Conservation (phyloP, 2,329 filamentous ascomycete genomes). For the Alternaria sp. region DNA sequence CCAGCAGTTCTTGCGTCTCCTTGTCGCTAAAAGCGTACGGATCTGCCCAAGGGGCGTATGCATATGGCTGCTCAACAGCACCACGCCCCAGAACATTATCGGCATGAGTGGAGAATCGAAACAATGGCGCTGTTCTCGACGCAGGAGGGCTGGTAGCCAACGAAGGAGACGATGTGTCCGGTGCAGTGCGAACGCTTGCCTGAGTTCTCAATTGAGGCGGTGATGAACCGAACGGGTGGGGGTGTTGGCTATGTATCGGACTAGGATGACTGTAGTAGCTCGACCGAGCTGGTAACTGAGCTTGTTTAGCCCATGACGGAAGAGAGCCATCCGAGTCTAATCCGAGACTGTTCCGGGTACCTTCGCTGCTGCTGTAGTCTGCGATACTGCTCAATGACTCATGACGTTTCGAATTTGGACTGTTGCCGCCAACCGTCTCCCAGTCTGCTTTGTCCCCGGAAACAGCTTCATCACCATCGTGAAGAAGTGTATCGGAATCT, state of each 20-base stretch:
- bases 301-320: slow-evolving; percentile 21
- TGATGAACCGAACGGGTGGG: slow-evolving; percentile 42
- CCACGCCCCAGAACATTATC: neutral
- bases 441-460: slow-evolving; percentile 43
- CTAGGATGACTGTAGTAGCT: slow-evolving; percentile 41
- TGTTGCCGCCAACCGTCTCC: slow-evolving; percentile 44
- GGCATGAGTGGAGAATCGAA: slow-evolving; percentile 14
- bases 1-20: slow-evolving; percentile 45
- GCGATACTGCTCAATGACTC: slow-evolving; percentile 44
- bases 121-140: slow-evolving; percentile 30
- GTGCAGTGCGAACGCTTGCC: slow-evolving; percentile 16
- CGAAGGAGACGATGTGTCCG: slow-evolving; percentile 14
- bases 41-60: slow-evolving; percentile 29
- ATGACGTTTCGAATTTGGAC: slow-evolving; percentile 21
- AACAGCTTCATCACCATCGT: slow-evolving; percentile 6
- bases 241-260: slow-evolving; percentile 31
- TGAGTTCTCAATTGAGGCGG: slow-evolving; percentile 32
- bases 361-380: slow-evolving; percentile 45
- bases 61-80: slow-evolving; percentile 24
- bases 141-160: slow-evolving; percentile 21
- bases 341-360: slow-evolving; percentile 30
- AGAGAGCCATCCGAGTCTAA: slow-evolving; percentile 19
- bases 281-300: slow-evolving; percentile 21
- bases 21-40: slow-evolving; percentile 43
- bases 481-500: slow-evolving; percentile 1